Conservation (phyloP, 169 alveolate species). For the Plasmodium inui region DNA sequence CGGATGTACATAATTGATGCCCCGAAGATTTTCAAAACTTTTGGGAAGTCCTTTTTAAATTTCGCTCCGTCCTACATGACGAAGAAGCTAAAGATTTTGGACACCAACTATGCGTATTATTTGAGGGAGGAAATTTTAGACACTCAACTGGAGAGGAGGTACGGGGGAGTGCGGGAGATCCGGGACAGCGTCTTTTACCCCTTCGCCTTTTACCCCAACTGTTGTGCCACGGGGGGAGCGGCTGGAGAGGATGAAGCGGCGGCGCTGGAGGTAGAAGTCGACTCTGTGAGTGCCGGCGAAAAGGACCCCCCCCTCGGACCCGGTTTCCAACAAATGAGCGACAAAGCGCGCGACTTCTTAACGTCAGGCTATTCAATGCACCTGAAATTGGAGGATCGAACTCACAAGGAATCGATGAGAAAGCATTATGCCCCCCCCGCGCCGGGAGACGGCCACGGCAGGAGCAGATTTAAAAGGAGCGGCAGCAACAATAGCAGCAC, state of each 20-base stretch:
- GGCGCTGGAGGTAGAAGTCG: neutral
- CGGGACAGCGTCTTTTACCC: slow-evolving; percentile 76
- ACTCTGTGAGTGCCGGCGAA: neutral
- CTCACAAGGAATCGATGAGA: slow-evolving; percentile 3
- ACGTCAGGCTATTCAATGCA: slow-evolving; percentile 69
- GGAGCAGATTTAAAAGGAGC: neutral
- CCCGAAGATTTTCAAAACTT: slow-evolving; percentile 76
- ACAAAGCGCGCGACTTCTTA: slow-evolving; percentile 15
- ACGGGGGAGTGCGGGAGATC: slow-evolving; percentile 76
- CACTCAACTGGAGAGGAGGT: slow-evolving; percentile 77
- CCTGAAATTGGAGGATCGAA: slow-evolving; percentile 11
- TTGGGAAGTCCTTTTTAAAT: slow-evolving; percentile 73
- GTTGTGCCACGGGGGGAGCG: slow-evolving; percentile 3
- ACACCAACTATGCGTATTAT: slow-evolving; percentile 45
- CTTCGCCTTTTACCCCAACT: slow-evolving; percentile 75
- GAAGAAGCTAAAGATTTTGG: slow-evolving; percentile 76
- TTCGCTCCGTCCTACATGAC: slow-evolving; percentile 77
- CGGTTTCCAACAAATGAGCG: neutral
- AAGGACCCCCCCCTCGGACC: neutral
- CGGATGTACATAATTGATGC: slow-evolving; percentile 78
- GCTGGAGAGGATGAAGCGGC: too few species aligned
- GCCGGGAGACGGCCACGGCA: neutral
- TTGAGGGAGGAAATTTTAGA: slow-evolving; percentile 66
- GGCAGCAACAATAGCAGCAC: neutral
- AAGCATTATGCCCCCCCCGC: neutral